Evolutionary conservation across 495 filamentous ascomycete genomes (phyloP), one percentile per base, ranked within the genome.

Genomic region (Hypoxylon lenormandii): DNA sequence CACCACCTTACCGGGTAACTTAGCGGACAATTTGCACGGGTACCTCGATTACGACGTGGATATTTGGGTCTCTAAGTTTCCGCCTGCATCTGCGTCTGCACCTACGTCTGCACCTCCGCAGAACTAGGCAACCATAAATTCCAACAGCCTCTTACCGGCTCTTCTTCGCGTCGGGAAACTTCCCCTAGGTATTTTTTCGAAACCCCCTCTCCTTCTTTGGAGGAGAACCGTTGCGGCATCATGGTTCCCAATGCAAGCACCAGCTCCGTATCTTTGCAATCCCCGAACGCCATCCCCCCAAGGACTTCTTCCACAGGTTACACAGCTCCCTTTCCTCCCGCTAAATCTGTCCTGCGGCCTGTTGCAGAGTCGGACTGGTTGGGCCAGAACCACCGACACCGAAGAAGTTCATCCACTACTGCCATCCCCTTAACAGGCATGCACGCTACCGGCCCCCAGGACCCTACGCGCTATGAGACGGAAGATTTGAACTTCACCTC

Each of bases 231-330:
- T 46, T 43, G 22, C 46, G 13, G 40, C 45, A 61, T 23, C 42
- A 73, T 73, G 66, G 53, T 48, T 65, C 60, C 64, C 6, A 69
- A 57, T 37, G 7, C 48, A 37, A 53, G 43, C 12, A 72, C 30
- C 54, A 70, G 37, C 68, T 52, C 76, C 60, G 52, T 55, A 56
- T 74, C 77, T 59, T 78, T 86, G 43, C 83, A 85, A 52, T 88
- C 88, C 3, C 89, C 91, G 23, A 87, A 88, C 67, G 81, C 85
- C 7, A 92, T 93, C 55, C 91, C 91, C 28, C 89, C 88, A 0
- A 86, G 91, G 47, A 91, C 86, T 46, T 92, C 90, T 63, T 93
- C 91, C 0, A 85, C 82, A 8, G 82, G 81, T 40, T 69, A 66
- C 60, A 71, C 73, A 42, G 78, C 74, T 40, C 75, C 79, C 23